These are phyloP conservation scores for Tulasnella calospora DNA, from an alignment of 768 basidiomycete species.

Conservation along the genomic window DNA sequence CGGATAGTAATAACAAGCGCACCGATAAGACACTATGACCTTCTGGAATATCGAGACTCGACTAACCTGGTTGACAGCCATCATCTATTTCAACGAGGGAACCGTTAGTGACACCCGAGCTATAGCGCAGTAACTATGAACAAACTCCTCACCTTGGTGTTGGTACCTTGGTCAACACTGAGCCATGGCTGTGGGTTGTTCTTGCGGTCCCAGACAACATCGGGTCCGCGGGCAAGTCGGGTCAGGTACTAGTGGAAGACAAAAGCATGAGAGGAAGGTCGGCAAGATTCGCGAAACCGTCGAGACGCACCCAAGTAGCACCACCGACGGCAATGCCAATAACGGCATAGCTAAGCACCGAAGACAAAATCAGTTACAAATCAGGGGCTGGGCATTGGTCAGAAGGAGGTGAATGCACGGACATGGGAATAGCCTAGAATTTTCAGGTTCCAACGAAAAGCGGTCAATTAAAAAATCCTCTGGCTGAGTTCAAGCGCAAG, in stretches of 20 bases:
- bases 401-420: conserved; percentile 29
- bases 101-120: background rate
- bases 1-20: background rate
- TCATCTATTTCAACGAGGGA: conserved; percentile 18
- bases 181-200: conserved; percentile 84
- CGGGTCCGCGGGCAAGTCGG: conserved; percentile 54
- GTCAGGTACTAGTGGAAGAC: conserved; percentile 46
- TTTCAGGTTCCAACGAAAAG: conserved; percentile 2
- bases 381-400: background rate
- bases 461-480: conserved; percentile 23
- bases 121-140: too few species aligned
- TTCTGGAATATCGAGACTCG: background rate
- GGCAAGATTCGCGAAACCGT: background rate
- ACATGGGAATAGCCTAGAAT: conserved; percentile 49
- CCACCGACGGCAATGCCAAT: conserved; percentile 50
- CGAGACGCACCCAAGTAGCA: conserved; percentile 43
- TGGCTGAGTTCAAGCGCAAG: conserved; percentile 24
- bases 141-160: conserved; percentile 58
- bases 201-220: conserved; percentile 55
- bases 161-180: conserved; percentile 66
- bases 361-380: conserved; percentile 9
- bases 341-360: conserved; percentile 43
- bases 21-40: background rate
- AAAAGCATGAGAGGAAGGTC: background rate
- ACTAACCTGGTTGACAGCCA: conserved; percentile 21